Evolutionary conservation across 2,329 filamentous ascomycete species (phyloP), one percentile per base, ranked within the genome.

Genomic region (Fusarium sp.): DNA sequence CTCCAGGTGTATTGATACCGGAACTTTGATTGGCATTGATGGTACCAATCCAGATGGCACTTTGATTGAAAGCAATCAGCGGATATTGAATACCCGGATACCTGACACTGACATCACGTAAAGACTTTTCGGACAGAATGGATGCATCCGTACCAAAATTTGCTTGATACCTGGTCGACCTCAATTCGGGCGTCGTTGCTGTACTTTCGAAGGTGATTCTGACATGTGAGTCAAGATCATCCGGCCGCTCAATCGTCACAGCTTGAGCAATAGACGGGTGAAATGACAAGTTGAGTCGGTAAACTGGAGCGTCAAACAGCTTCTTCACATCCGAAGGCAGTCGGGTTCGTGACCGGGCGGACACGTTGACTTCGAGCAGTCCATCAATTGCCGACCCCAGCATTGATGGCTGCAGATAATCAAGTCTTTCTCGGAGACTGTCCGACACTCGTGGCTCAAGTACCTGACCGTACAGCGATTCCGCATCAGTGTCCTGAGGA

Each of bases 331-430:
- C 54, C 6, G 46, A 27, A 4, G 42, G 32, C 4, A 70, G 20
- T 45, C 11, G 6, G 3, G 13, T 25, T 34, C 14, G 44, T 5
- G 61, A 56, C 10, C 48, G 25, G 20, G 44, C 27, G 3, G 67
- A 69, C 13, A 54, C 61, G 6, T 69, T 69, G 27, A 49, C 52
- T 8, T 48, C 22, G 2, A 70, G 47, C 8, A 70, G 18, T 3
- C 61, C 66, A 7, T 30, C 5, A 1, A 34, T 12, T 4, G 27
- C 41, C 20, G 66, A 10, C 8, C 47, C 2, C 0, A 62, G 20
- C 6, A 22, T 16, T 3, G 25, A 24, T 14, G 40, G 30, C 4
- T 41, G 47, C 3, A 70, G 48, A 14, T 18, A 20, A 4, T 29
- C 41, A 20, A 70, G 61, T n/a, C 24, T 55, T 6, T 47, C 18